Evolutionary conservation across 306 rosid species (phyloP).

Genomic region (Gillenia trifoliata): DNA sequence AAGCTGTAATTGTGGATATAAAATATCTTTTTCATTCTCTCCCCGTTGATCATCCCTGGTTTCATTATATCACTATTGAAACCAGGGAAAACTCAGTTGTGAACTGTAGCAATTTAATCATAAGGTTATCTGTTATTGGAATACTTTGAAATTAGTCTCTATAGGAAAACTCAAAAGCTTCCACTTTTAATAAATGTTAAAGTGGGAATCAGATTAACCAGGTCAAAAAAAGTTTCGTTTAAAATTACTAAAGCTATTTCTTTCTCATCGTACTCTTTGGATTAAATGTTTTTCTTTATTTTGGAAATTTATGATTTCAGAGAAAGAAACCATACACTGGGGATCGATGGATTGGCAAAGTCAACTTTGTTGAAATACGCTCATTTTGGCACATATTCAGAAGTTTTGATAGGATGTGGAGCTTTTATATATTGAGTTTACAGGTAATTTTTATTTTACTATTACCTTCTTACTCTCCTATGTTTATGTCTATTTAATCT

Average conservation of each 20-base stretch:
- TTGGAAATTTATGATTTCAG: conserved; percentile 33
- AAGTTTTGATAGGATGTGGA: conserved; percentile 98
- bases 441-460: conserved; percentile 52
- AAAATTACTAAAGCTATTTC: not conserved
- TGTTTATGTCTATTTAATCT: conserved; percentile 18
- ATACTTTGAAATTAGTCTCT: not conserved
- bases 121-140: not conserved
- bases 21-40: not conserved
- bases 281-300: conserved; percentile 10
- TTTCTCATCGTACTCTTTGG: conserved; percentile 6
- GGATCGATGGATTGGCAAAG: conserved; percentile 70
- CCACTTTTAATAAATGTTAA: not conserved
- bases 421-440: conserved; percentile 76
- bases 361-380: conserved; percentile 89
- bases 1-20: conserved; percentile 22
- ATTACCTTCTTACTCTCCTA: conserved; percentile 1
- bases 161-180: not conserved
- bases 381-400: conserved; percentile 89
- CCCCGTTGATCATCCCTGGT: not conserved
- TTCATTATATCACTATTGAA: not conserved
- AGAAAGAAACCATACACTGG: conserved; percentile 27
- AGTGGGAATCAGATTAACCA: not conserved
- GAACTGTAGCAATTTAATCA: not conserved
- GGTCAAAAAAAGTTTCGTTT: not conserved
- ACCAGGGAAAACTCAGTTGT: not conserved